phyloP scores from a whole-genome alignment of 2,329 filamentous ascomycete species.

The Emergomyces pasteurianus region DNA sequence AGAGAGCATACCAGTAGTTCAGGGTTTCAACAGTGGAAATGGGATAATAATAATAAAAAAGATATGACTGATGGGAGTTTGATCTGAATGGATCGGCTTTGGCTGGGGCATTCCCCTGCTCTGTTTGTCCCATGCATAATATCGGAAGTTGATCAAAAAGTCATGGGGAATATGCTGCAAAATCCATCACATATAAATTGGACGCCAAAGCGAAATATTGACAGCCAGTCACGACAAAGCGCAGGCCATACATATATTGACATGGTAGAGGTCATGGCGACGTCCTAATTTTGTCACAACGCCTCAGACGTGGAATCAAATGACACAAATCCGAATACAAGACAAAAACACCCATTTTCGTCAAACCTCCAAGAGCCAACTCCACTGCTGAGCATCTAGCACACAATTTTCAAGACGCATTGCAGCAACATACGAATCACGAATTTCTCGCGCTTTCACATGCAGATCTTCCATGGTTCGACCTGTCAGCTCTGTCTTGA shows the following conservation, averaged over 20 bases:
- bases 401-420: background rate
- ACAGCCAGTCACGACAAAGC: background rate
- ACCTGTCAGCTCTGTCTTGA: background rate
- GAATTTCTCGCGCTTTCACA: background rate
- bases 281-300: background rate
- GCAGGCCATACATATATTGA: background rate
- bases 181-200: background rate
- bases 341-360: background rate
- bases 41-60: no score
- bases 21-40: no score
- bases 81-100: no score
- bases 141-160: background rate
- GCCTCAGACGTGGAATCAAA: background rate
- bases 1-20: no score
- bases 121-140: background rate
- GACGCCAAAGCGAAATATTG: background rate
- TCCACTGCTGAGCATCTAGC: background rate
- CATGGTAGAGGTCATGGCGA: background rate
- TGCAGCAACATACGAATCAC: constrained; percentile 4
- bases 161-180: background rate
- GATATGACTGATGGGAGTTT: no score
- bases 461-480: constrained; percentile 3
- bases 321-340: background rate
- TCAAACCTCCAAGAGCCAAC: constrained; percentile 4
- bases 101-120: background rate